Base-by-base conservation (phyloP, 1,139 yeast genomes). In the Taphrina betulina region DNA sequence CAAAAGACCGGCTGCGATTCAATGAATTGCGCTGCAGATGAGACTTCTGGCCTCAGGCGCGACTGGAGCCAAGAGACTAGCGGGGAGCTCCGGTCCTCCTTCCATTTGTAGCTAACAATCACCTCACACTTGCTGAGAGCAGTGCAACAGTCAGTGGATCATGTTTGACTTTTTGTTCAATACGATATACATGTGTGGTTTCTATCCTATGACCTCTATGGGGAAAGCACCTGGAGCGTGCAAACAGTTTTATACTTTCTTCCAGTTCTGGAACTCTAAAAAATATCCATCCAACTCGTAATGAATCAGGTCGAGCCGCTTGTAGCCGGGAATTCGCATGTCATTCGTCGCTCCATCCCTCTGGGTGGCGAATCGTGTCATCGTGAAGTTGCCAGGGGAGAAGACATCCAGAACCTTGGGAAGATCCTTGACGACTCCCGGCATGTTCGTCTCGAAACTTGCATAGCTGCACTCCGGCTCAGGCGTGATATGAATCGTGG, bases 381-480 rank as follows among this genome's bases (percentile, higher is more conserved):
- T 72, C 40, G 92, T 83, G 66, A 90, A 87, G 66, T 80, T 82
- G 23, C 81, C 80, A 2, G 97, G 97, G 58, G 75, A 76, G 70
- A 90, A 85, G 43, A 85, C 78, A 10, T 70, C 66, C 62, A 89
- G 74, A 3, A 89, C 83, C 50, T 35, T 45, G 4, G 46, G 44
- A 19, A 50, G 14, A 33, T 78, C 78, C 53, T 72, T 66, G 22
- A 71, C 63, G 8, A 62, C 59, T 5, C 63, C 63, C 8, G 83
- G 81, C 50, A 82, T 87, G 68, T 87, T 92, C 17, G 96, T 82
- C 69, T 92, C 97, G 71, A 90, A 92, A 14, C 95, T 86, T 12
- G 97, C 97, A 71, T 92, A 92, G 2, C 96, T 87, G 88, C 95
- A 92, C 28, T 92, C 95, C 17, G 76, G 70, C 69, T 92, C 97